Conservation (phyloP, 2,329 filamentous ascomycete species). For the Madurella fahalii region DNA sequence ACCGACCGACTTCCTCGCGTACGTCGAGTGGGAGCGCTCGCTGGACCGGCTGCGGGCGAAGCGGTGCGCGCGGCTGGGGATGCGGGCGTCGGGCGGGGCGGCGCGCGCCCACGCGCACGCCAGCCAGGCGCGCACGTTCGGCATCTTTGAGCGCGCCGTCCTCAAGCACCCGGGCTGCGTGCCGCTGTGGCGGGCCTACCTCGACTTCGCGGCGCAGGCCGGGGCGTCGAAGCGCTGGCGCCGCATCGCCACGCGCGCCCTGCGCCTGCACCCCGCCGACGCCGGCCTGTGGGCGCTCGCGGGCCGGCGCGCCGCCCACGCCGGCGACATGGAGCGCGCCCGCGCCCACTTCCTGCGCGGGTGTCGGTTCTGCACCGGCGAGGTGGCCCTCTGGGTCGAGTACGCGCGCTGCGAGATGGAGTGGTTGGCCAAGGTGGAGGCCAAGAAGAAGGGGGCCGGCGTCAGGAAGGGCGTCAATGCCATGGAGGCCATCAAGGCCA, state of each 20-base stretch:
- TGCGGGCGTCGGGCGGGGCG: slow-evolving; percentile 64
- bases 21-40: slow-evolving; percentile 68
- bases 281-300: slow-evolving; percentile 83
- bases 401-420: slow-evolving; percentile 91
- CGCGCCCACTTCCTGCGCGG: slow-evolving; percentile 84
- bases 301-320: slow-evolving; percentile 68
- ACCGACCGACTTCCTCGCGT: slow-evolving; percentile 76
- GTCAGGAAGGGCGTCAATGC: slow-evolving; percentile 35
- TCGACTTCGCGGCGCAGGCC: slow-evolving; percentile 70
- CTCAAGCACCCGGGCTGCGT: slow-evolving; percentile 78
- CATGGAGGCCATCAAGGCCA: slow-evolving; percentile 37
- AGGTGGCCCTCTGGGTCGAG: slow-evolving; percentile 75
- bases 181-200: slow-evolving; percentile 83
- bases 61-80: slow-evolving; percentile 73
- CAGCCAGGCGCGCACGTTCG: slow-evolving; percentile 79
- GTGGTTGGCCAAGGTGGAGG: slow-evolving; percentile 78
- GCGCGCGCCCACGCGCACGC: no score
- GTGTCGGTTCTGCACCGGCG: slow-evolving; percentile 78
- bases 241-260: slow-evolving; percentile 60
- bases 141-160: slow-evolving; percentile 82
- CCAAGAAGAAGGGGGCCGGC: slow-evolving; percentile 53
- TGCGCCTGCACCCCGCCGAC: slow-evolving; percentile 82
- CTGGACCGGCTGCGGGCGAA: slow-evolving; percentile 76
- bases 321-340: slow-evolving; percentile 84
- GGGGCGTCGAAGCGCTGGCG: slow-evolving; percentile 64